phyloP scores from a whole-genome alignment of 2,329 filamentous ascomycete species.

The Nigrospora osmanthi region DNA sequence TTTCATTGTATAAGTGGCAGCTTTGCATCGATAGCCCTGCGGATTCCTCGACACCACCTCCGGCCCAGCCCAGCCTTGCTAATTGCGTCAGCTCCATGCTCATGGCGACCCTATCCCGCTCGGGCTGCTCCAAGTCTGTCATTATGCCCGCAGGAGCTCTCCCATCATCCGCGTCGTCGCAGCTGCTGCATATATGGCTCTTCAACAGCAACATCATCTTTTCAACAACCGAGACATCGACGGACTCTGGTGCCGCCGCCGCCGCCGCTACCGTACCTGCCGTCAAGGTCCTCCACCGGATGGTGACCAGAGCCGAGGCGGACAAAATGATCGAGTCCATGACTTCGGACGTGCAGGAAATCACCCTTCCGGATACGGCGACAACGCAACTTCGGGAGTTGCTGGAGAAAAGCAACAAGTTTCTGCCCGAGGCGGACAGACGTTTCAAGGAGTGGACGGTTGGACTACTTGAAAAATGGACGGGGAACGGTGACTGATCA shows the following conservation, averaged over 20 bases:
- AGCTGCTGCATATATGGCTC: constrained; percentile 43
- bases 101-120: constrained; percentile 44
- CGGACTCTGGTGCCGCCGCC: neutral
- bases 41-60: constrained; percentile 2
- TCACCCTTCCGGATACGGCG: constrained; percentile 42
- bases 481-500: constrained; percentile 6
- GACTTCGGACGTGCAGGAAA: constrained; percentile 50
- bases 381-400: constrained; percentile 34
- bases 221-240: constrained; percentile 29
- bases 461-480: constrained; percentile 51
- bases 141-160: constrained; percentile 30
- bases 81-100: constrained; percentile 48
- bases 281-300: constrained; percentile 45
- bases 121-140: constrained; percentile 49
- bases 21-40: constrained; percentile 30
- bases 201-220: constrained; percentile 48
- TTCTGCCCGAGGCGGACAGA: constrained; percentile 49
- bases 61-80: constrained; percentile 27
- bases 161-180: neutral
- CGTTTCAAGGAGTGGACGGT: constrained; percentile 61
- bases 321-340: constrained; percentile 41
- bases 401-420: constrained; percentile 37
- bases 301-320: constrained; percentile 33
- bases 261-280: constrained; percentile 21
- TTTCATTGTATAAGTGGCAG: constrained; percentile 52